Conservation (phyloP, 495 filamentous ascomycete genomes). For the Neurospora sp. region DNA sequence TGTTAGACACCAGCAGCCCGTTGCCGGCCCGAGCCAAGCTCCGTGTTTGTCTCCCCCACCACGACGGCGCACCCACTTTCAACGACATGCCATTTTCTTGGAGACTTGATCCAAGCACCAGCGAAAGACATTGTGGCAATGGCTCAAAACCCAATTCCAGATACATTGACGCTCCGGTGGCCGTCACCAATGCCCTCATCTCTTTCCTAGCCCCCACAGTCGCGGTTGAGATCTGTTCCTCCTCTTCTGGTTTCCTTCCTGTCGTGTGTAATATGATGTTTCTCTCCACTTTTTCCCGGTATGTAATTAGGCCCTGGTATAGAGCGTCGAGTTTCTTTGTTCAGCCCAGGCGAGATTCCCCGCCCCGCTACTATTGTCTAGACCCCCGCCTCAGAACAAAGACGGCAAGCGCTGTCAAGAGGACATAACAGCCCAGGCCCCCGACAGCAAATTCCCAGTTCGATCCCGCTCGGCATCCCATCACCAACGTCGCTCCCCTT, state of each 20-base stretch:
- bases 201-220: neutral
- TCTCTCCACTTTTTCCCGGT: neutral
- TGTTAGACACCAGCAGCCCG: neutral
- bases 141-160: neutral
- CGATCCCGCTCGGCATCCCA: neutral
- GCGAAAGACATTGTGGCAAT: neutral
- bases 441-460: neutral
- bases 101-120: neutral
- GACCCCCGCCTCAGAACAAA: neutral
- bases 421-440: neutral
- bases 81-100: neutral
- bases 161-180: neutral
- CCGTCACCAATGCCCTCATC: neutral
- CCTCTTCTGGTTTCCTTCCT: neutral
- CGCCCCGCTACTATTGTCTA: neutral
- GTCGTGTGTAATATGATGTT: neutral
- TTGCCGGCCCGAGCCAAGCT: neutral
- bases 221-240: neutral
- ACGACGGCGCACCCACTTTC: neutral
- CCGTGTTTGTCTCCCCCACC: neutral
- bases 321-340: neutral
- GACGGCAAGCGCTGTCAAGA: neutral
- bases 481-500: neutral
- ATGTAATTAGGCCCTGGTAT: neutral
- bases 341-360: neutral